Evolutionary conservation across 1,284 basidiomycete genomes (phyloP), one percentile per base, ranked within the genome.

Genomic region (Sutorius eximius): DNA sequence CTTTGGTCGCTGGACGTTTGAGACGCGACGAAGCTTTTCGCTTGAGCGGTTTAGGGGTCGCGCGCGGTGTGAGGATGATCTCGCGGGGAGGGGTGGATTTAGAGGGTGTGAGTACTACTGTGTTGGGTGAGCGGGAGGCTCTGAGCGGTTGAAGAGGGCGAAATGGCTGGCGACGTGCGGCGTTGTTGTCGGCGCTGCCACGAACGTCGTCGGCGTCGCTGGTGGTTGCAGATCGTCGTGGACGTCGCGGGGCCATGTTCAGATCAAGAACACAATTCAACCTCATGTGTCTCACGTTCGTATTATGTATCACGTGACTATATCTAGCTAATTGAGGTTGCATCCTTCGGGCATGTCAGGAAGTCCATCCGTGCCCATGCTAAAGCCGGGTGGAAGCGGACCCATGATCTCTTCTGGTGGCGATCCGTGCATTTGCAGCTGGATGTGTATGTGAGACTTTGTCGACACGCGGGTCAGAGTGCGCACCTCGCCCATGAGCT

Each of bases 351-450:
- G 80, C 13, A 82, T 54, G 46, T 82, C 73, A 7, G 86, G 82
- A 45, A 82, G 63, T 1, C 84, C 83, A 48, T 89, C 85, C 3
- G 75, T 45, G 1, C 80, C 80, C 30, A 86, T 61, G 11, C 77
- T 83, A 50, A 91, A 75, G 20, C 89, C 93, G 5, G 92, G 83
- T 0, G 95, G 95, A 61, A 98, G 79, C 5, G 91, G 87, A 2
- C 95, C 96, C 85, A 97, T 93, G 52, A 98, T 85, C 68, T 95
- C 93, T 48, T 85, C 73, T 0, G 95, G 95, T 0, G 95, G 95
- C 12, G 91, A 85, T 3, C 96, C 95, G 55, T 88, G 80, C 32
- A 80, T 79, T 79, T 95, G 93, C 82, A 96, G 85, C 89, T 94
- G 63, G 32, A 24, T 38, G 13, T 11, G 51, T 53, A 36, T 30